phyloP scores from a whole-genome alignment of 2,329 filamentous ascomycete species.

The Mariannaea elegans region DNA sequence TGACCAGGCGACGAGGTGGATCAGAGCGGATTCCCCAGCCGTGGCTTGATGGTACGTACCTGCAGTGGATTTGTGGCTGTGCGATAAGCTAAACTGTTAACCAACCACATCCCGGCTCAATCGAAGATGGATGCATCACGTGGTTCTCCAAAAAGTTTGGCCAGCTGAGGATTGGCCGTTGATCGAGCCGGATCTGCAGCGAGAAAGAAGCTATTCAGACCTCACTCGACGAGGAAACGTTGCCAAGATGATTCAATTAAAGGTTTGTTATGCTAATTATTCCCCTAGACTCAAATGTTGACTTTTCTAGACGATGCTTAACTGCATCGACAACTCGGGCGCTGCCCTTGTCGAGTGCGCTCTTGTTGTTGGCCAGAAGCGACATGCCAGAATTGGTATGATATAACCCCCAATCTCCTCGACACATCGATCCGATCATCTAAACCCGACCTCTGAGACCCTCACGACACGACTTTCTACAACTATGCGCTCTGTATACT shows the following conservation, averaged over 20 bases:
- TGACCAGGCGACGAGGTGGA: conserved; percentile 45
- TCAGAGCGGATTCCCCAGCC: conserved; percentile 5
- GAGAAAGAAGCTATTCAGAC: conserved; percentile 33
- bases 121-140: conserved; percentile 24
- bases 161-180: conserved; percentile 28
- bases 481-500: neutral
- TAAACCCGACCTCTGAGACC: neutral
- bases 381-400: conserved; percentile 87
- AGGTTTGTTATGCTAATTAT: conserved; percentile 58
- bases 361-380: conserved; percentile 90
- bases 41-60: conserved; percentile 18
- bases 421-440: conserved; percentile 4
- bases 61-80: conserved; percentile 24
- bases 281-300: neutral
- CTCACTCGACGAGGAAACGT: conserved; percentile 26
- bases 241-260: conserved; percentile 88
- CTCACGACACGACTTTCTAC: neutral
- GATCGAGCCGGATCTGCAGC: conserved; percentile 30
- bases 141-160: conserved; percentile 41
- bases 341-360: conserved; percentile 97
- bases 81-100: neutral
- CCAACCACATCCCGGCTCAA: neutral
- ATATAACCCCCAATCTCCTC: conserved; percentile 8
- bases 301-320: conserved; percentile 82
- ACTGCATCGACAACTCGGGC: conserved; percentile 99